Evolutionary conservation across 2,329 filamentous ascomycete genomes (phyloP), one percentile per base, ranked within the genome.

Genomic region (Fusarium secorum): DNA sequence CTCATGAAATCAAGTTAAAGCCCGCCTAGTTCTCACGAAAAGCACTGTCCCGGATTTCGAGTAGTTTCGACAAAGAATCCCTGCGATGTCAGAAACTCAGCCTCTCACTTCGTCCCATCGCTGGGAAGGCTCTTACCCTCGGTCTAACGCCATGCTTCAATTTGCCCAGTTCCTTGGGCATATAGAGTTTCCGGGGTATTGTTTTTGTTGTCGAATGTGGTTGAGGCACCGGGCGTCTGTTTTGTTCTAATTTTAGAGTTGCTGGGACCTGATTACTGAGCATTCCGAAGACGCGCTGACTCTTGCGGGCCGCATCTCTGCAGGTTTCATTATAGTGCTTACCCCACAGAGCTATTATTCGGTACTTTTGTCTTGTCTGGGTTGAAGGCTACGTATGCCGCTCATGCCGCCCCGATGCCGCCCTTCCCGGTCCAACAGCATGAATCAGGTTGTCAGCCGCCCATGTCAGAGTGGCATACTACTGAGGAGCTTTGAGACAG

Each of bases 181-280:
- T 17, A 36, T 26, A 11, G 7, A 51, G 22, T 6, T n/a, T 6
- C 18, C 10, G 3, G 22, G 22, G 4, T 26, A 4, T 20, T 20
- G 5, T 10, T 17, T 2, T 24, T 36, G 9, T 36, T 36, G 7
- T 36, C 7, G 14, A 17, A 17, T n/a, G 9, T 26, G 22, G 22
- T 26, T n/a, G 22, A 8, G 14, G 10, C 14, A 17, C 18, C 7
- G 18, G 7, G 7, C 1, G 1, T 17, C 14, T 26, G 7, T n/a
- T n/a, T 13, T 26, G 14, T 26, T 52, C 48, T 52, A 38, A 52
- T 38, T 38, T 38, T 38, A 11, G 48, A 52, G 32, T 38, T 20
- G 22, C 32, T 20, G 10, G 18, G 48, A 17, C 22, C 22, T 38
- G 48, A 36, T 52, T 52, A 38, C 48, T 38, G 48, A 52, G 48